Evolutionary conservation across 495 filamentous ascomycete species (phyloP), one percentile per base, ranked within the genome.

Genomic region (Penicillium angulare): DNA sequence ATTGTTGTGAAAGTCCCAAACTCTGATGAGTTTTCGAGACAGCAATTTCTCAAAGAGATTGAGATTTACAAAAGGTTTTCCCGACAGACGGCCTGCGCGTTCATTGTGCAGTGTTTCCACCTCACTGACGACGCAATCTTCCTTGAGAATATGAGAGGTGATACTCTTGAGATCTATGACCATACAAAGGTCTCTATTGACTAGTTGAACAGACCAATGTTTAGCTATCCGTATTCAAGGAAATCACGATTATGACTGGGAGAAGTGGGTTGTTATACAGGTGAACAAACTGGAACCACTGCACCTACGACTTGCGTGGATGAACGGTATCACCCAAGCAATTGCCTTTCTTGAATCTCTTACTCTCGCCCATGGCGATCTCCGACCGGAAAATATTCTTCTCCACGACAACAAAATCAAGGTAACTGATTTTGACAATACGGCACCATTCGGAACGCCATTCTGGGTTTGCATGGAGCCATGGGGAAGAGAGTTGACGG

Each of bases 91-190:
- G 57, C 55, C n/a, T 71, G 63, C 33, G 58, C 58, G 10, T 66
- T 48, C 41, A 26, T 71, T 7, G 55, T 73, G 31, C 50, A 65
- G 36, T 68, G 61, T 53, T 72, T 67, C 16, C 22, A 27, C 31
- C 1, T 31, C 2, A 35, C 60, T 22, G 47, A 63, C 18, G 60
- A 64, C 18, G 60, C 66, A 7, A 68, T 69, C 41, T 73, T 71
- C 55, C 61, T 73, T 7, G 64, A 73, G 54, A 69, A 71, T 21
- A 71, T 73, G 57, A 52, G 59, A 68, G 65, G 59, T 71, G 27
- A 41, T 36, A 40, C 13, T 42, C 33, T 15, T 36, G 27, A 31
- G 8, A 31, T 50, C 10, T 17, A 42, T n/a, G n/a, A n/a, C n/a
- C n/a, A n/a, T n/a, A n/a, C n/a, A n/a, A n/a, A n/a, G n/a, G n/a